Conservation (phyloP, 1,284 basidiomycete genomes). For the Athelia psychrophila region DNA sequence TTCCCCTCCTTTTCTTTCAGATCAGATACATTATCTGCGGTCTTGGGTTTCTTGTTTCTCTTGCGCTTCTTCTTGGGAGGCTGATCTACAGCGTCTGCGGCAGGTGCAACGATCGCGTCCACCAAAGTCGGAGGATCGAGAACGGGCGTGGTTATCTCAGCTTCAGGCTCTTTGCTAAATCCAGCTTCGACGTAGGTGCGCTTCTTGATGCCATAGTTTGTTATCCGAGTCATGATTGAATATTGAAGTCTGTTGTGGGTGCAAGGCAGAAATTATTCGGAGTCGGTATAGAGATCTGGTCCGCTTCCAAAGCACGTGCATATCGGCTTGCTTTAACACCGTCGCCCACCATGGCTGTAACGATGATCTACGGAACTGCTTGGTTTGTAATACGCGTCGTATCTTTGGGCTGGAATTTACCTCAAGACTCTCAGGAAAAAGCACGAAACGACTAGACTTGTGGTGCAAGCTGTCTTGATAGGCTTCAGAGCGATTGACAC, state of each 20-base stretch:
- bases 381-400: constrained; percentile 37
- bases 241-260: no score
- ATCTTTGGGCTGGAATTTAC: no score
- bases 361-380: constrained; percentile 68
- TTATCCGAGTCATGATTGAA: constrained; percentile 64
- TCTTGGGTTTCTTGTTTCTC: constrained; percentile 23
- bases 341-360: constrained; percentile 23
- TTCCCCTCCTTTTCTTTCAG: constrained; percentile 32
- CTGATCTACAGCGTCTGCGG: constrained; percentile 11
- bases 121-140: constrained; percentile 1
- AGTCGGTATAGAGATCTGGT: neutral
- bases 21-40: neutral
- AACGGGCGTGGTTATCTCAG: neutral
- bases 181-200: constrained; percentile 69
- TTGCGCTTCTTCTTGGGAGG: constrained; percentile 44
- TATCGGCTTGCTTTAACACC: constrained; percentile 2
- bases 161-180: constrained; percentile 28
- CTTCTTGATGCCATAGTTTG: constrained; percentile 69
- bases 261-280: neutral
- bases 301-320: constrained; percentile 23
- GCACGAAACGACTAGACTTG: constrained; percentile 63
- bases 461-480: constrained; percentile 65
- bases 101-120: constrained; percentile 8
- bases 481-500: constrained; percentile 83
- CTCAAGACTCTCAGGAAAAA: constrained; percentile 55